Evolutionary conservation across 768 basidiomycete species (phyloP), one percentile per base, ranked within the genome.

Genomic region (Xerocomellus dryophilus): DNA sequence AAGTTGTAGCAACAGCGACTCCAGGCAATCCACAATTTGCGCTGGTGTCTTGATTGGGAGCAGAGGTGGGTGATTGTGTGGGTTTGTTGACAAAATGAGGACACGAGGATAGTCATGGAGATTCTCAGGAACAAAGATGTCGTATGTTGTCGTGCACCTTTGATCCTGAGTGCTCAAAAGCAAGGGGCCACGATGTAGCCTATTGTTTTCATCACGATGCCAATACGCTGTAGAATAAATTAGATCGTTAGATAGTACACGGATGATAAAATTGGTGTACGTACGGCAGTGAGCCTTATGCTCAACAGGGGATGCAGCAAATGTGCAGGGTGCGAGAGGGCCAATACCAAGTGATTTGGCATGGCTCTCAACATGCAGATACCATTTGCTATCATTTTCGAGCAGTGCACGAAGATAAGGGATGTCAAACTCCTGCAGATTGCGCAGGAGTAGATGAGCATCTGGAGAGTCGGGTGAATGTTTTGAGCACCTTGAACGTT

Each of bases 361-460:
- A 23, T 43, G 12, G 14, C 36, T 31, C 31, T 62, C 48, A 21
- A 48, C 42, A 1, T 8, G 15, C 2, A 46, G 11, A 50, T 58
- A 58, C 29, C 32, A 20, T 2, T 6, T 11, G 7, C 53, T 35
- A 4, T 51, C 14, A 25, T 25, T 25, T 25, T 25, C 23, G 21
- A 70, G 52, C 1, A 70, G 39, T 5, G 66, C 66, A 9, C 23
- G 36, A 0, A 70, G 54, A 42, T 70, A 70, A 1, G 11, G 1
- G 4, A 20, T 50, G 5, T 58, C 40, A 15, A 50, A 50, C 25
- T 59, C 58, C 7, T 66, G 51, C 7, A 70, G 48, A 18, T 60
- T 68, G 2, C 51, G 31, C 4, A 67, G 38, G 14, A 61, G 50
- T n/a, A 70, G 48, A 40, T 68, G 69, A 4, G 34, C 2, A 8